Percentiles rank a stretch among this genome's conserved stretches.
phyloP scores from a whole-genome alignment of 2,329 filamentous ascomycete species.

The Nemania abortiva region DNA sequence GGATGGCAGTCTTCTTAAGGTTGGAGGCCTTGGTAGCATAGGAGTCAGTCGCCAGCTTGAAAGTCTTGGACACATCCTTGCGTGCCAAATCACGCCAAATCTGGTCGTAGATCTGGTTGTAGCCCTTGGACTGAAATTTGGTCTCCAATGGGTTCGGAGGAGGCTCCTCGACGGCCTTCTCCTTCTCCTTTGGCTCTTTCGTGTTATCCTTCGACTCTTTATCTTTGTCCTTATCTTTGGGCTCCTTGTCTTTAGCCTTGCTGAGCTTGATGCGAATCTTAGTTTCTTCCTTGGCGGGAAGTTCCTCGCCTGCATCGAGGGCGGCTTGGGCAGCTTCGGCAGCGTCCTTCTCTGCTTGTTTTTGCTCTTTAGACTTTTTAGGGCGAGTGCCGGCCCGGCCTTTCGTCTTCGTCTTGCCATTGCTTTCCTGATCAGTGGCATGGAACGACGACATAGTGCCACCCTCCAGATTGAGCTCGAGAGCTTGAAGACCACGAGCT shows the following conservation, averaged over 20 bases:
- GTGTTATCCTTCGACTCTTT: constrained; percentile 59
- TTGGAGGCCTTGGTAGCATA: constrained; percentile 92
- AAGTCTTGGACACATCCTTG: constrained; percentile 93
- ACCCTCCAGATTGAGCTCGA: constrained; percentile 85
- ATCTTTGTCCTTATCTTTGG: constrained; percentile 57
- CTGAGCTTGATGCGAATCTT: constrained; percentile 73
- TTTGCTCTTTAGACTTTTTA: constrained; percentile 92
- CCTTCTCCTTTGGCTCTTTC: constrained; percentile 60
- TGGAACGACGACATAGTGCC: constrained; percentile 89
- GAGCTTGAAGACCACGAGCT: constrained; percentile 73
- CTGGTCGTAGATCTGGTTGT: constrained; percentile 96
- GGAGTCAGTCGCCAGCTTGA: constrained; percentile 87
- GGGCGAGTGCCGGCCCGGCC: constrained; percentile 74
- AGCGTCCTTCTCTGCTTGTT: constrained; percentile 82
- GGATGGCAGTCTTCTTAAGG: constrained; percentile 94
- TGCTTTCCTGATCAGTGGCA: constrained; percentile 69
- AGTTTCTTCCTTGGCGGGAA: constrained; percentile 70
- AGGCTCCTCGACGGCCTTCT: constrained; percentile 53
- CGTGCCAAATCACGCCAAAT: constrained; percentile 95
- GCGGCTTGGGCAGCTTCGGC: constrained; percentile 91
- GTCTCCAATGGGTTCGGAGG: constrained; percentile 65
- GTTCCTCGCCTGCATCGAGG: constrained; percentile 80
- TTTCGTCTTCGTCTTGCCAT: constrained; percentile 62
- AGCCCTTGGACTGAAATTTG: constrained; percentile 87
- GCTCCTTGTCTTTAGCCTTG: constrained; percentile 57